These are phyloP conservation scores for Cyberlindnera petersonii DNA, from an alignment of 805 yeast species.

Conservation along the genomic window DNA sequence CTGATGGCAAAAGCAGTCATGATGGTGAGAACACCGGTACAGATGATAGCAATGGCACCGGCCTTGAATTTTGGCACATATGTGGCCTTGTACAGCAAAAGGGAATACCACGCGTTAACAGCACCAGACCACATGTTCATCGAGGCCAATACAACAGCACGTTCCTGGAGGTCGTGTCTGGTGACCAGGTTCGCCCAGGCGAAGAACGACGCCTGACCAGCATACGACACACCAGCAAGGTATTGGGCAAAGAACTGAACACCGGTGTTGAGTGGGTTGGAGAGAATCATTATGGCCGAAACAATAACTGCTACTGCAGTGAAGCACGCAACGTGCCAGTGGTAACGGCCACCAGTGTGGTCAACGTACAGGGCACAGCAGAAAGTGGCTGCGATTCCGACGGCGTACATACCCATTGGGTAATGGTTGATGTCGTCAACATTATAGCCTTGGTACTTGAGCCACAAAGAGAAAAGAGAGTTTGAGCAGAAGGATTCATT, in stretches of 20 bases:
- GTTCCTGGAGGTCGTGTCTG: conserved; percentile 54
- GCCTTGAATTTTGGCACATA: conserved; percentile 47
- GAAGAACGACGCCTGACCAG: conserved; percentile 58
- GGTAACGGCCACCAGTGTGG: conserved; percentile 38
- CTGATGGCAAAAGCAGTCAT: conserved; percentile 41
- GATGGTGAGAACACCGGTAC: conserved; percentile 36
- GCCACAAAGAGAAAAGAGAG: conserved; percentile 47
- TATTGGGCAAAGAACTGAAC: conserved; percentile 53
- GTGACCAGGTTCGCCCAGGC: conserved; percentile 64
- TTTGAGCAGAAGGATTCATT: conserved; percentile 45
- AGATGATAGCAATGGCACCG: conserved; percentile 56
- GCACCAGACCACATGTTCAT: conserved; percentile 65
- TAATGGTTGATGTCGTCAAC: conserved; percentile 45
- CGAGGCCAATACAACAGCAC: conserved; percentile 61
- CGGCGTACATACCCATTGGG: conserved; percentile 53
- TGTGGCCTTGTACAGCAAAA: conserved; percentile 48
- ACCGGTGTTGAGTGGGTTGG: conserved; percentile 36
- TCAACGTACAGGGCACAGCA: conserved; percentile 42
- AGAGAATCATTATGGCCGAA: conserved; percentile 42
- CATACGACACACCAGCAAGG: conserved; percentile 48
- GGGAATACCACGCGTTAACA: conserved; percentile 62
- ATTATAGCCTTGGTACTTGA: conserved; percentile 36
- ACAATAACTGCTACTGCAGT: conserved; percentile 40
- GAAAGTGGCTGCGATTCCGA: conserved; percentile 46
- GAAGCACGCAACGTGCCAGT: conserved; percentile 47